These are phyloP conservation scores for Yarrowia divulgata DNA, from an alignment of 805 yeast genomes.

Conservation along the genomic window DNA sequence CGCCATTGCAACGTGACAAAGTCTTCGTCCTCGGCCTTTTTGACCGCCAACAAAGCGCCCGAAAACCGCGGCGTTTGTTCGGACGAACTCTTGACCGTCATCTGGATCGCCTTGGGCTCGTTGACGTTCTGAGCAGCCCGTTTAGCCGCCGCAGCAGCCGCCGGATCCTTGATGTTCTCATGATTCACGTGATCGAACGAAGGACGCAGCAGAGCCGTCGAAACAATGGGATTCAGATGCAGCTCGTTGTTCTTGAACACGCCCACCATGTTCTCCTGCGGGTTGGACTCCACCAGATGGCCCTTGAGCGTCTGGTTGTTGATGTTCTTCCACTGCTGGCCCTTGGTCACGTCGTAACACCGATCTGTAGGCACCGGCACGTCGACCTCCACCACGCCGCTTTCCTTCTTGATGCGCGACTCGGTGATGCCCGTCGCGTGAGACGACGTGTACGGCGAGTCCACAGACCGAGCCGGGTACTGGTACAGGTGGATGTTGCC, in stretches of 20 bases:
- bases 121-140: constrained; percentile 52
- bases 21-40: constrained; percentile 67
- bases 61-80: constrained; percentile 68
- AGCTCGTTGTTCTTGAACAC: constrained; percentile 58
- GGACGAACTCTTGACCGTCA: constrained; percentile 71
- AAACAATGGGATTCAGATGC: constrained; percentile 67
- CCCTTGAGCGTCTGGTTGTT: constrained; percentile 73
- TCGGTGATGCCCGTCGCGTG: constrained; percentile 53
- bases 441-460: constrained; percentile 52
- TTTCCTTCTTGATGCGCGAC: constrained; percentile 65
- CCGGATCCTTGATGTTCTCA: constrained; percentile 53
- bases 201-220: constrained; percentile 81
- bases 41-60: constrained; percentile 72
- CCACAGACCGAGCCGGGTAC: constrained; percentile 65
- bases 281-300: constrained; percentile 55
- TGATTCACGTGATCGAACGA: constrained; percentile 80
- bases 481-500: constrained; percentile 58
- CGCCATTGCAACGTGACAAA: constrained; percentile 56
- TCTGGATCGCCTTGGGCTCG: constrained; percentile 70
- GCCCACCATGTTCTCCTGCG: constrained; percentile 52
- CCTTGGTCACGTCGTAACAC: constrained; percentile 70
- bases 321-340: constrained; percentile 69
- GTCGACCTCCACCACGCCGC: constrained; percentile 74
- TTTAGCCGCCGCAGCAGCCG: constrained; percentile 52
- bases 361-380: constrained; percentile 72